phyloP scores from a whole-genome alignment of 108 stramenopile species.

The Cyclostephanos tholiformis region DNA sequence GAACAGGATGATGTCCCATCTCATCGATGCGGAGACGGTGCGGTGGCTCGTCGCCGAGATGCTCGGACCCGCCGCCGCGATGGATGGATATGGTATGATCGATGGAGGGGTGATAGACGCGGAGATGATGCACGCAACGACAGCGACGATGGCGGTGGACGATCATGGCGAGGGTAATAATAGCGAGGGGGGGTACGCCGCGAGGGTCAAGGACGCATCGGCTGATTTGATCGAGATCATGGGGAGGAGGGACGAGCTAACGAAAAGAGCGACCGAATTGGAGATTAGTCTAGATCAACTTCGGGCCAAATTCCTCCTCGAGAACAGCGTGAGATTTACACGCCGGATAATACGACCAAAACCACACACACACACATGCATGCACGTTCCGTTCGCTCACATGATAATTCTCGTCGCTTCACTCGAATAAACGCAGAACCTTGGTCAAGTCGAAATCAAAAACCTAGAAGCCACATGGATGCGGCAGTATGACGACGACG shows the following conservation, averaged over 20 bases:
- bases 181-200: slow-evolving; percentile 18
- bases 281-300: slow-evolving; percentile 10
- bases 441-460: slow-evolving; percentile 38
- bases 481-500: slow-evolving; percentile 10
- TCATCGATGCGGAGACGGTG: slow-evolving; percentile 33
- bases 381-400: not conserved
- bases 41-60: slow-evolving; percentile 32
- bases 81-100: not conserved
- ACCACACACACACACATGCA: too few relatives aligned
- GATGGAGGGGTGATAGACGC: not conserved
- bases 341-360: not conserved
- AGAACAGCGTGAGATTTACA: slow-evolving; percentile 20
- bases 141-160: slow-evolving; percentile 5
- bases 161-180: slow-evolving; percentile 5
- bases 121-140: slow-evolving; percentile 6
- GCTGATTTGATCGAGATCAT: slow-evolving; percentile 23
- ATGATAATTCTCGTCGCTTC: not conserved
- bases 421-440: slow-evolving; percentile 17
- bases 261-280: slow-evolving; percentile 32
- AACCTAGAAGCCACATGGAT: slow-evolving; percentile 47
- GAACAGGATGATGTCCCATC: slow-evolving; percentile 20
- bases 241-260: slow-evolving; percentile 4
- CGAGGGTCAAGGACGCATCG: slow-evolving; percentile 15
- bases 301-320: slow-evolving; percentile 25
- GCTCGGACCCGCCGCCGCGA: slow-evolving; percentile 8